phyloP scores from a whole-genome alignment of 2,329 filamentous ascomycete genomes.

The Trichothecium roseum region DNA sequence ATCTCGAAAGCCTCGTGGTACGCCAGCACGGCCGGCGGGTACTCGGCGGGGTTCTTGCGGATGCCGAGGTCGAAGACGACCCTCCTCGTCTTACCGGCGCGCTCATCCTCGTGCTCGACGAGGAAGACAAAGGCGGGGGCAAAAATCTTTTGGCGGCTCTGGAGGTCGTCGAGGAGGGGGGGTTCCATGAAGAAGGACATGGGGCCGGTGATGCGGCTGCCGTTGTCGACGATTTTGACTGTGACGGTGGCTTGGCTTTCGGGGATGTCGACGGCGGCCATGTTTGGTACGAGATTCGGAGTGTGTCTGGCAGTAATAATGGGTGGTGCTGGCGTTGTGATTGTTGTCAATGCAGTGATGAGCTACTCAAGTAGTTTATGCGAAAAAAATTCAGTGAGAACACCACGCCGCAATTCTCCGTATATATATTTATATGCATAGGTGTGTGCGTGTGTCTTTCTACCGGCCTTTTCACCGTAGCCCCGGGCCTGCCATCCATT shows the following conservation, averaged over 20 bases:
- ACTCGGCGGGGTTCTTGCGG: slow-evolving; percentile 1
- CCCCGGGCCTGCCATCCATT: too few species aligned
- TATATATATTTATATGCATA: too few species aligned
- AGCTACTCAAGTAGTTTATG: too few species aligned
- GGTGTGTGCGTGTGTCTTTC: too few species aligned
- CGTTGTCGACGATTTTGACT: neutral
- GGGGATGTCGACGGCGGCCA: neutral
- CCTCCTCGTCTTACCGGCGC: neutral
- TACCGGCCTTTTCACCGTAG: too few species aligned
- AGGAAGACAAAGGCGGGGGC: slow-evolving; percentile 2
- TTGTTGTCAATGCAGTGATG: too few species aligned
- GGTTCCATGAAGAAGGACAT: slow-evolving; percentile 1
- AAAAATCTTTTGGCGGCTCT: neutral
- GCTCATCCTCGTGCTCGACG: slow-evolving; percentile 1
- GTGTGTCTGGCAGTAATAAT: neutral
- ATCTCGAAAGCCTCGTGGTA: too few species aligned
- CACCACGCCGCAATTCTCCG: too few species aligned
- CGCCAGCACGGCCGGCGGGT: neutral
- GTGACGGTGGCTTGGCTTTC: neutral
- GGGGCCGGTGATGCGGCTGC: neutral
- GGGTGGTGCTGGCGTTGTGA: too few species aligned
- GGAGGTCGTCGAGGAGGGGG: neutral
- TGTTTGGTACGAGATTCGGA: neutral
- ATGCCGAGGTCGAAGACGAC: slow-evolving; percentile 3
- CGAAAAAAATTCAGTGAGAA: too few species aligned